Base-by-base conservation (phyloP, 441 rosid species). In the Populus tomentosa region DNA sequence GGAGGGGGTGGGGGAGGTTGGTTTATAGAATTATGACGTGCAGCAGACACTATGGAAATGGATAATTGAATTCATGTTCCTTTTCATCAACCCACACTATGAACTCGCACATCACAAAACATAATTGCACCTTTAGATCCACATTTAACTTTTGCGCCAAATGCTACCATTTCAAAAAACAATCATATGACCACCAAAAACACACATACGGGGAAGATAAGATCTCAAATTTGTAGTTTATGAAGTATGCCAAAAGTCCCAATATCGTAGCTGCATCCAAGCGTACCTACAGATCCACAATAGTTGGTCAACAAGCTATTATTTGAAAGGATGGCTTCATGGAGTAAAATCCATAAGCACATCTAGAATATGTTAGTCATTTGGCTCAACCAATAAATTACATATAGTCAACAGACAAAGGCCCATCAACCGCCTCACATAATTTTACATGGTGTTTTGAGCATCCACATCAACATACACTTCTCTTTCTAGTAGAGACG, bases 151-250 rank as follows among this genome's bases (percentile, higher is more conserved):
- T 66, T 53, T 21, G 7, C 20, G 56, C 21, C 67, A 73, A 5
- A 24, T 42, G 71, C 70, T 24, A 53, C 40, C 6, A 69, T 32
- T 69, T n/a, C 2, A 35, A 65, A 72, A 61, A 67, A 10, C 18
- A 75, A 61, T 40, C 24, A 70, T 72, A 35, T 38, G 62, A 70
- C 68, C 68, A 74, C 18, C 40, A 61, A 77, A 75, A 77, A 62
- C 35, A 78, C 71, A 79, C 90, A 61, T 90, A 95, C 99, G 98
- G 98, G 61, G 98, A 91, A 79, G 95, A 85, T 82, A 82, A 80
- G 81, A 95, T 81, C 91, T 92, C 99, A 82, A 95, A 90, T 86
- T 92, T 95, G 88, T 95, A 93, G 89, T 95, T 95, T 80, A 95
- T 89, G 83, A 91, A 79, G 84, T 87, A 95, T 79, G 99, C 99